Conservation (phyloP, 2,329 filamentous ascomycete genomes). For the Diplodia seriata region DNA sequence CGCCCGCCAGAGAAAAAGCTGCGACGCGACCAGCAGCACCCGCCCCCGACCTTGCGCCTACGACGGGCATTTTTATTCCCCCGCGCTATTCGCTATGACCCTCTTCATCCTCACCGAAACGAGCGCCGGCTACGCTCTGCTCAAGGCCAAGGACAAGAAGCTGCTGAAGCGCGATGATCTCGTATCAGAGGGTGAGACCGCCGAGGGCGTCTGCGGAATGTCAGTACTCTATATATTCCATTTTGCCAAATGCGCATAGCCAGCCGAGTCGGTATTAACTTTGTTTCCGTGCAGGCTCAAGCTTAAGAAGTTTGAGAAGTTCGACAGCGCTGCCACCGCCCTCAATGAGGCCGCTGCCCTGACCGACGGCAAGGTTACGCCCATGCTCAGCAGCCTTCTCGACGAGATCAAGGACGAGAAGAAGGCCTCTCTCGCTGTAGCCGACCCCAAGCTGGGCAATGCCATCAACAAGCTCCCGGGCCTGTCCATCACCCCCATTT, state of each 20-base stretch:
- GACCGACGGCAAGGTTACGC: conserved; percentile 93
- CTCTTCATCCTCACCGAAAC: conserved; percentile 94
- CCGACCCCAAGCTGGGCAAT: conserved; percentile 87
- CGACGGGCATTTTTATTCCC: conserved; percentile 28
- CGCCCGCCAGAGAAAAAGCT: conserved; percentile 32
- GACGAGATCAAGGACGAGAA: conserved; percentile 95
- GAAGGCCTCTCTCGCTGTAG: conserved; percentile 92
- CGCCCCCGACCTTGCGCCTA: conserved; percentile 22
- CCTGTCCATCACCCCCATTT: conserved; percentile 82
- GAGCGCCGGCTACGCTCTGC: conserved; percentile 94
- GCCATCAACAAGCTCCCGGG: conserved; percentile 91
- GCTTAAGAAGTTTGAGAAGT: conserved; percentile 97
- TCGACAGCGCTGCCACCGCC: conserved; percentile 88
- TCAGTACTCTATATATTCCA: conserved; percentile 60
- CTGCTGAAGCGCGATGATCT: conserved; percentile 87
- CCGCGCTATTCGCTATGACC: conserved; percentile 68
- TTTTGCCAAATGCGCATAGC: not conserved
- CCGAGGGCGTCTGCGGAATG: conserved; percentile 86
- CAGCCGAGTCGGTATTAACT: conserved; percentile 12
- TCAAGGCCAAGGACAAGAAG: conserved; percentile 99
- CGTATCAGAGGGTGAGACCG: conserved; percentile 73
- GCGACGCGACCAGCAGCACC: conserved; percentile 29
- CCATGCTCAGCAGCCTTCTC: conserved; percentile 81
- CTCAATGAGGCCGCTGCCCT: conserved; percentile 89
- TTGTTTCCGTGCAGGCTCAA: conserved; percentile 68